Base-by-base conservation (phyloP, 306 rosid species). In the Dryas drummondii region DNA sequence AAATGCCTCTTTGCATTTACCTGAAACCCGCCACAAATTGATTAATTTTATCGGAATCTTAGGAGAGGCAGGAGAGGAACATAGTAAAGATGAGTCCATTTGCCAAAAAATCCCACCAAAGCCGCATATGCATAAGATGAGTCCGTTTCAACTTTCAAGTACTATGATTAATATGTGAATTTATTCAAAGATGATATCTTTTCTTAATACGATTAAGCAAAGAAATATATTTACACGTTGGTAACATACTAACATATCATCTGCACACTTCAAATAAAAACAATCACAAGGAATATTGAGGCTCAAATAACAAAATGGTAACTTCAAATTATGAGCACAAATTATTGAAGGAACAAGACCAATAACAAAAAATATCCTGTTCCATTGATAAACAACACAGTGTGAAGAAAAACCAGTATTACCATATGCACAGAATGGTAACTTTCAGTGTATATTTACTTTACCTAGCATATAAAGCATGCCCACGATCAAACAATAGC, bases 1-100 rank as follows among this genome's bases (percentile, higher is more conserved):
- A 42, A 87, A 83, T 78, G 96, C 96, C 83, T 93, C 97, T 62
- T 76, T 71, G 82, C 86, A 83, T 81, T 89, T 91, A 55, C 89
- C 96, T 93, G 87, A 58, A 85, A 76, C 50, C 47, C 79, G 74
- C 48, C 69, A 78, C 37, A 82, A 69, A 61, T 49, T 3, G 42
- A 74, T 75, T 19, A 72, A 52, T 13, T 51, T 70, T 62, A 27
- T 70, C 63, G 17, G 47, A 47, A 19, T 13, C 0, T 45, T 40
- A 27, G 3, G 19, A 13, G 22, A 62, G 22, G 22, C 22, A 4
- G 68, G 68, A 63, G 19, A 62, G 48, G 6, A 63, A 63, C 13
- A 15, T 63, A 9, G 48, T 44, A 62, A 62, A 62, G 47, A 62
- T 14, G 41, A 60, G 16, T 32, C 17, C 7, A 3, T 2, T 9